Conservation (phyloP, 305 asterid species). For the Fraxinus xanthoxyloides region DNA sequence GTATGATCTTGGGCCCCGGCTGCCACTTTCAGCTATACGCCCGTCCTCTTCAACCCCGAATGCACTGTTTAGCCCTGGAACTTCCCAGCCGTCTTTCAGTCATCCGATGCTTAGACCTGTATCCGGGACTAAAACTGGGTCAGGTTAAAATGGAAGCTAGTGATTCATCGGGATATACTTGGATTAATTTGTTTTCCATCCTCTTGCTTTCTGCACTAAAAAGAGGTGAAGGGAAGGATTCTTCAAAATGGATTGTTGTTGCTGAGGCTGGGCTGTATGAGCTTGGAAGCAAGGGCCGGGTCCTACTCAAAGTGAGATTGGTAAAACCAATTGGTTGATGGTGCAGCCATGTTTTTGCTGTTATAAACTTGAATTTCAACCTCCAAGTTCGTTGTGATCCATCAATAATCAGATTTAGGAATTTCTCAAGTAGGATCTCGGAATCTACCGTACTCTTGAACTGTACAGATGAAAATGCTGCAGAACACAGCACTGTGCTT, state of each 20-base stretch:
- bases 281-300: not conserved
- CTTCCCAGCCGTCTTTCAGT: slow-evolving; percentile 37
- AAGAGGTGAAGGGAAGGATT: not conserved
- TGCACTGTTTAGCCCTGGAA: slow-evolving; percentile 32
- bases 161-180: slow-evolving; percentile 21
- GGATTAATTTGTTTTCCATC: slow-evolving; percentile 4
- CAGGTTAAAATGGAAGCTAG: slow-evolving; percentile 27
- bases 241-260: not conserved
- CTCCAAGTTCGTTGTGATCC: not conserved
- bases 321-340: not conserved
- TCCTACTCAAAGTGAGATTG: not conserved
- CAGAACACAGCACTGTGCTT: not conserved
- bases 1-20: slow-evolving; percentile 51
- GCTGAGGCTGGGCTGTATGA: not conserved
- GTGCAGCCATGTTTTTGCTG: not conserved
- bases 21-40: slow-evolving; percentile 56
- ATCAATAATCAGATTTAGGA: not conserved
- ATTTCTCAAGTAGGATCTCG: not conserved
- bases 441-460: slow-evolving; percentile 10
- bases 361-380: not conserved
- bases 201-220: not conserved
- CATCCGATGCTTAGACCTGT: slow-evolving; percentile 50
- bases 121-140: slow-evolving; percentile 48
- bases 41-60: slow-evolving; percentile 43
- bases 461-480: not conserved